Evolutionary conservation across 1,284 basidiomycete genomes (phyloP), one percentile per base, ranked within the genome.

Genomic region (Sphagnurus paluster): DNA sequence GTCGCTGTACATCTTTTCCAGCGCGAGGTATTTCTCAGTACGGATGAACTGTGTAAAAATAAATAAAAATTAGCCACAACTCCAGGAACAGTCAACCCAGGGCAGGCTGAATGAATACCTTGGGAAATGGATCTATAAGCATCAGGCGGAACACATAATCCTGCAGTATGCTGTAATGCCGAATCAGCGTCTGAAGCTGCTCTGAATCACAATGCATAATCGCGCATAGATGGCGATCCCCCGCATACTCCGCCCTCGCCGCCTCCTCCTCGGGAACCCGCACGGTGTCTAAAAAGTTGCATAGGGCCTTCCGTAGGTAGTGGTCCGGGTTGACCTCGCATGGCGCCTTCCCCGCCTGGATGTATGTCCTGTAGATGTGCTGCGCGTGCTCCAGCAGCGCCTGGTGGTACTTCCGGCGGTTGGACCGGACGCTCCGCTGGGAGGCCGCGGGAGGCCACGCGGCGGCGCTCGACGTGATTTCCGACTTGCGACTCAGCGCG

Each of bases 281-380:
- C n/a, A n/a, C 36, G 7, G 38, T 39, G 20, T 50, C 48, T n/a
- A 53, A 34, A 21, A 44, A 50, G 24, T 48, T 49, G 24, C 39
- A 42, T 4, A 53, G 19, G 14, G 49, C 51, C 3, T 44, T 53
- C 23, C 51, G 40, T 8, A 53, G 36, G 1, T 37, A 17, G 21
- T 53, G 50, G 36, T 53, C 40, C 7, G 51, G 49, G 19, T 53
- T 53, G 30, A 53, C 32, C 26, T 53, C 51, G n/a, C 39, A 50
- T 44, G 8, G 39, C 42, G n/a, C n/a, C n/a, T n/a, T n/a, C n/a
- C n/a, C n/a, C n/a, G 51, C 48, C 11, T 50, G 40, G 25, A 53
- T 48, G 44, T 53, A 53, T 2, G 42, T 39, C 14, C 46, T 47
- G 42, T 50, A 50, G 35, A 53, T 53, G 2, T 29, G 24, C 2